A percentile compares a stretch with the other conserved stretches of the same genome.
phyloP scores from a whole-genome alignment of 345 rosid species.

The Moricandia moricandioides region DNA sequence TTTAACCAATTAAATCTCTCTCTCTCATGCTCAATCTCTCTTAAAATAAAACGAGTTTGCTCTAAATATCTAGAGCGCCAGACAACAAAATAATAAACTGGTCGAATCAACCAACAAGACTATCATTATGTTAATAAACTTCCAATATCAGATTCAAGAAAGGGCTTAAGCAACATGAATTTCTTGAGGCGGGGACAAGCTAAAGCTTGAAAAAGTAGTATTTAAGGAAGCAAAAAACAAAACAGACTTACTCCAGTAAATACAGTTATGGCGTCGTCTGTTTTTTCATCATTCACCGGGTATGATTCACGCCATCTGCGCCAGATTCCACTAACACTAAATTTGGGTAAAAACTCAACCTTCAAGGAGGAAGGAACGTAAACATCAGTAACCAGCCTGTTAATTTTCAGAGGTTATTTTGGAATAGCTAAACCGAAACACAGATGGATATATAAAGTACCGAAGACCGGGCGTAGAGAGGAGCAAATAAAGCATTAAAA shows the following conservation, averaged over 20 bases:
- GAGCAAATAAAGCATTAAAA: constrained; percentile 86
- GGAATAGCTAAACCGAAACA: background rate
- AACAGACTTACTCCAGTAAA: constrained; percentile 82
- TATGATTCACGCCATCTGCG: constrained; percentile 90
- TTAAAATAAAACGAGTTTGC: constrained; percentile 1
- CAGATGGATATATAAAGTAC: constrained; percentile 39
- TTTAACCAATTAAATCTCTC: background rate
- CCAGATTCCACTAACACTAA: constrained; percentile 95
- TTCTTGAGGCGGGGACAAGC: constrained; percentile 11
- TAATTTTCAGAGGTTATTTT: background rate
- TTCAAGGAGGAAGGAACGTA: constrained; percentile 37
- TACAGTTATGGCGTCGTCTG: constrained; percentile 64
- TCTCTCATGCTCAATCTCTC: background rate
- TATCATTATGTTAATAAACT: background rate
- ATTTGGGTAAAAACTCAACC: constrained; percentile 95
- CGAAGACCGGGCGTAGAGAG: constrained; percentile 72
- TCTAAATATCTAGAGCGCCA: background rate
- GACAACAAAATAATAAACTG: background rate
- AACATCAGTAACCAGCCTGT: constrained; percentile 8
- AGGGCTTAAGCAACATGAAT: background rate
- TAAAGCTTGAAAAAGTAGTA: background rate
- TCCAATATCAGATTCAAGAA: constrained; percentile 2
- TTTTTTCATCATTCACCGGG: constrained; percentile 51
- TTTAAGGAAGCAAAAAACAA: background rate
- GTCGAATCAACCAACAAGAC: background rate